Percentiles rank a stretch among this genome's conserved stretches.
Conservation (phyloP, 2,329 filamentous ascomycete genomes). For the Mycosphaerella sp. region DNA sequence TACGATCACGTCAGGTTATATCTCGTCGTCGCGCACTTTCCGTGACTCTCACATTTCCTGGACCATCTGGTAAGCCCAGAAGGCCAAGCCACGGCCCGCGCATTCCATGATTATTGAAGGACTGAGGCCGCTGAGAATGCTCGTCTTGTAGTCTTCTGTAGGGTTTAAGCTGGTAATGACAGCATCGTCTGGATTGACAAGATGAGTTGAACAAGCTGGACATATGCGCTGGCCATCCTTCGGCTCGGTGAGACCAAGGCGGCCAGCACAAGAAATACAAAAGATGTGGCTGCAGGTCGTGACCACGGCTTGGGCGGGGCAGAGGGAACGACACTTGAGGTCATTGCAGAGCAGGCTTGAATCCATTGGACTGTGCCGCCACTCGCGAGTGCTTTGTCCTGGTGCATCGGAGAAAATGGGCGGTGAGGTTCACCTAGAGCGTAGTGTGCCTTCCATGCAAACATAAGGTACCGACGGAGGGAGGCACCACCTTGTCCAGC, state of each 20-base stretch:
- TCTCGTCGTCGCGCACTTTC: background rate
- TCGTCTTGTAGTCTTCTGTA: slow-evolving; percentile 84
- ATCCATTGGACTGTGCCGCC: slow-evolving; percentile 55
- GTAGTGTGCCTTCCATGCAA: background rate
- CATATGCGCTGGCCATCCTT: slow-evolving; percentile 55
- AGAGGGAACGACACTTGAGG: slow-evolving; percentile 64
- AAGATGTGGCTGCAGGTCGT: slow-evolving; percentile 93
- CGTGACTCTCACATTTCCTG: slow-evolving; percentile 65
- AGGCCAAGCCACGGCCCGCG: slow-evolving; percentile 68
- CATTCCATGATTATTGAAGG: slow-evolving; percentile 77
- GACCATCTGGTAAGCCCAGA: slow-evolving; percentile 80
- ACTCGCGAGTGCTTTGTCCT: background rate
- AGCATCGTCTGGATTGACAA: slow-evolving; percentile 69
- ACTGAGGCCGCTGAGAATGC: slow-evolving; percentile 72
- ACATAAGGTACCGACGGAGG: background rate
- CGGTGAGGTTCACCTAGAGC: background rate
- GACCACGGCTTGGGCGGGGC: slow-evolving; percentile 68
- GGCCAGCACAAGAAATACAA: slow-evolving; percentile 67
- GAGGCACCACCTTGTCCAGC: background rate
- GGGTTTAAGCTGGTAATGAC: slow-evolving; percentile 67
- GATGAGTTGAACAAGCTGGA: slow-evolving; percentile 65
- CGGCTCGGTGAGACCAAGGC: slow-evolving; percentile 53
- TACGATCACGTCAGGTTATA: slow-evolving; percentile 33
- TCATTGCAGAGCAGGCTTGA: slow-evolving; percentile 71
- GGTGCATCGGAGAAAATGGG: too few species aligned